Conservation (phyloP, 257 asterid species). For the Scutellaria baicalensis region DNA sequence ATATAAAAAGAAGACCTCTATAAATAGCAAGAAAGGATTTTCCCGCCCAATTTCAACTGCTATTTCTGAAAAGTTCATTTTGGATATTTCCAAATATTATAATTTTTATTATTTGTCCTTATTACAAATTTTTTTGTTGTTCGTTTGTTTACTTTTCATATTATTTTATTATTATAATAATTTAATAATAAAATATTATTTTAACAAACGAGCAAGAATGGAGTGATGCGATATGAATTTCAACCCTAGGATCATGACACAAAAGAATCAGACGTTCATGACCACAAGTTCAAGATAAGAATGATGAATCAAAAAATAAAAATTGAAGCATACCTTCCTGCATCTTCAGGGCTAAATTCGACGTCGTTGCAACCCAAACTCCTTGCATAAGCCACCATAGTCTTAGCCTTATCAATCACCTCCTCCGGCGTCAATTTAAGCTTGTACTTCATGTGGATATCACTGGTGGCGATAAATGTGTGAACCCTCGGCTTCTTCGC, state of each 20-base stretch:
- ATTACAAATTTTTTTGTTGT: too few species aligned
- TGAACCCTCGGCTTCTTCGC: slow-evolving; percentile 90
- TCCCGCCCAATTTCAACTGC: too few species aligned
- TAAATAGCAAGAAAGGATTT: too few species aligned
- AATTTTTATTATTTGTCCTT: too few species aligned
- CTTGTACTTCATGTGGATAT: slow-evolving; percentile 81
- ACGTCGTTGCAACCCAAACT: slow-evolving; percentile 83
- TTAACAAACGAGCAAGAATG: too few species aligned
- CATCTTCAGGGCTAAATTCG: slow-evolving; percentile 96
- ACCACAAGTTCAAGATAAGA: slow-evolving; percentile 2
- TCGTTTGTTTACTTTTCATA: too few species aligned
- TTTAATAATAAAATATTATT: too few species aligned
- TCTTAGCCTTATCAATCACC: slow-evolving; percentile 77
- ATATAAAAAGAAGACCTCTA: too few species aligned
- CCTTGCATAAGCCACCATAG: slow-evolving; percentile 83
- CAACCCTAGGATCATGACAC: neutral
- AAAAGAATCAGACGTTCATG: neutral
- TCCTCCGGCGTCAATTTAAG: slow-evolving; percentile 63
- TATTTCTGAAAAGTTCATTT: too few species aligned
- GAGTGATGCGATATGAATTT: too few species aligned
- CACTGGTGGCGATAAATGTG: slow-evolving; percentile 92
- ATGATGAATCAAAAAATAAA: neutral
- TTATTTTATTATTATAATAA: too few species aligned
- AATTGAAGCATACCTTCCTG: slow-evolving; percentile 59
- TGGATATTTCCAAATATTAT: too few species aligned